These are phyloP conservation scores for Fusarium metavorans DNA, from an alignment of 2,329 filamentous ascomycete species.

Conservation along the genomic window DNA sequence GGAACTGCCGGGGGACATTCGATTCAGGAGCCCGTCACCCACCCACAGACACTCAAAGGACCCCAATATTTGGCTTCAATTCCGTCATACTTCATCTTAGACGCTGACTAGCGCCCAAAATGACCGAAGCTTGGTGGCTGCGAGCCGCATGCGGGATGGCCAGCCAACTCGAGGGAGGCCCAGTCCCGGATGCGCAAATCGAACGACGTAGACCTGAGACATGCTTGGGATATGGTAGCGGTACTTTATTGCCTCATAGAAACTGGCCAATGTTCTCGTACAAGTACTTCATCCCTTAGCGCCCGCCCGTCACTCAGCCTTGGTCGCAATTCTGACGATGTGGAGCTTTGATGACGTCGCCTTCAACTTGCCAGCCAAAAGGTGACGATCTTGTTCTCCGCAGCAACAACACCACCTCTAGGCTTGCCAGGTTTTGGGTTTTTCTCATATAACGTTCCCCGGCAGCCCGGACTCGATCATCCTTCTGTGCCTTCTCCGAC, in stretches of 20 bases:
- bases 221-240: constrained; percentile 19
- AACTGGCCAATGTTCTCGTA: constrained; percentile 8
- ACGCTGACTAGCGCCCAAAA: constrained; percentile 37
- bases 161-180: constrained; percentile 28
- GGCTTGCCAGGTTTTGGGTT: constrained; percentile 36
- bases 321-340: constrained; percentile 32
- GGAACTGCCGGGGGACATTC: constrained; percentile 27
- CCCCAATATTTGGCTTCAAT: constrained; percentile 35
- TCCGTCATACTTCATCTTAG: constrained; percentile 45
- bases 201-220: constrained; percentile 37
- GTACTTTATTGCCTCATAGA: not conserved
- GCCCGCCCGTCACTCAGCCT: constrained; percentile 23
- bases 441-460: constrained; percentile 45
- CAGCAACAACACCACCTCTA: constrained; percentile 44
- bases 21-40: constrained; percentile 12
- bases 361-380: constrained; percentile 36
- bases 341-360: constrained; percentile 46
- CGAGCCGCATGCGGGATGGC: constrained; percentile 44
- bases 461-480: constrained; percentile 37
- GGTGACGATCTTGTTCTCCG: constrained; percentile 47
- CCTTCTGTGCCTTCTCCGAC: constrained; percentile 24
- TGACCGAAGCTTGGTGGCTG: constrained; percentile 37
- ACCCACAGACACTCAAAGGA: constrained; percentile 16
- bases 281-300: constrained; percentile 17
- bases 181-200: constrained; percentile 26